Conservation (phyloP, 208 protist genomes). For the Leptomonas seymouri region DNA sequence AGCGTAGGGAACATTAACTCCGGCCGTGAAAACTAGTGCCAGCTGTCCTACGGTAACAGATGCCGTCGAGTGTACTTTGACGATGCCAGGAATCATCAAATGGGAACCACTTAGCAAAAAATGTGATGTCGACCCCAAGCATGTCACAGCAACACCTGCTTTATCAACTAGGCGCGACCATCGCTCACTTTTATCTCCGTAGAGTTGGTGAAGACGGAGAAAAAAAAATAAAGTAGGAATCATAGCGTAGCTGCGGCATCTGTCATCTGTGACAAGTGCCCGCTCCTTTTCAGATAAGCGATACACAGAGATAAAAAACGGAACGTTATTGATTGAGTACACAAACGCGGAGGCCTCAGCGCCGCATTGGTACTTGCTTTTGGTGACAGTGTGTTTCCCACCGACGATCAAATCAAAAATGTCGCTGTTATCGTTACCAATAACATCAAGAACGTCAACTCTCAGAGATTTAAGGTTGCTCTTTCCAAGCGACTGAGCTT, state of each 20-base stretch:
- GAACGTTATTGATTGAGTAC: conserved; percentile 60
- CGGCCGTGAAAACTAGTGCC: conserved; percentile 44
- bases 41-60: conserved; percentile 21
- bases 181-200: conserved; percentile 23
- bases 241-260: conserved; percentile 7
- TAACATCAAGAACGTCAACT: conserved; percentile 29
- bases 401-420: conserved; percentile 54
- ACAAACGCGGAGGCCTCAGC: conserved; percentile 39
- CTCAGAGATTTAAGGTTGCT: conserved; percentile 60
- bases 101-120: conserved; percentile 77
- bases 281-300: conserved; percentile 41
- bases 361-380: conserved; percentile 48
- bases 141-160: conserved; percentile 38
- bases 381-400: conserved; percentile 51
- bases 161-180: conserved; percentile 20
- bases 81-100: conserved; percentile 84
- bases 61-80: conserved; percentile 12
- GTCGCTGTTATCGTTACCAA: conserved; percentile 44
- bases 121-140: conserved; percentile 57
- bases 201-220: conserved; percentile 37
- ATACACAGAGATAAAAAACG: conserved; percentile 52
- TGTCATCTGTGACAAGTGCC: conserved; percentile 17
- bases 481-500: conserved; percentile 44
- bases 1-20: conserved; percentile 53
- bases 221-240: conserved; percentile 77